Percentiles rank a stretch among this genome's conserved stretches.
These are phyloP conservation scores for Globisporangium echinulatum DNA, from an alignment of 352 stramenopile species.

Conservation along the genomic window DNA sequence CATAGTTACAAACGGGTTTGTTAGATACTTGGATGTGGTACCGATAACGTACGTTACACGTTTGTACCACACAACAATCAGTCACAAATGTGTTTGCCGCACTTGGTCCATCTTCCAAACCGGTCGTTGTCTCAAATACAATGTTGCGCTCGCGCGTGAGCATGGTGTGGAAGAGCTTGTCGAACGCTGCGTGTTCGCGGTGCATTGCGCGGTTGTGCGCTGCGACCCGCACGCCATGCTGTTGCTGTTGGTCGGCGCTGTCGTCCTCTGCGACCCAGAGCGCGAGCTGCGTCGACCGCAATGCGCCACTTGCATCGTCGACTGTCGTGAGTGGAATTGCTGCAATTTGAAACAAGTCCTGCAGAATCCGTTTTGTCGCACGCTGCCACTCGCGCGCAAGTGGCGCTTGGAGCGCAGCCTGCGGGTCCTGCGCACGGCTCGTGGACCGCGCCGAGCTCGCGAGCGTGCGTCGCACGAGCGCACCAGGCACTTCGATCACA, in stretches of 20 bases:
- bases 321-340: constrained; percentile 33
- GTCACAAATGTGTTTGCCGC: constrained; percentile 10
- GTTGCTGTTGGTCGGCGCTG: constrained; percentile 14
- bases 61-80: too few species aligned
- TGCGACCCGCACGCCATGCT: constrained; percentile 28
- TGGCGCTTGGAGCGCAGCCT: constrained; percentile 30
- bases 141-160: constrained; percentile 72
- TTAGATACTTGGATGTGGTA: too few species aligned
- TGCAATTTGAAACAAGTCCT: constrained; percentile 54
- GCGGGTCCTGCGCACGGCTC: constrained; percentile 15
- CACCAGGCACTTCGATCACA: constrained; percentile 39
- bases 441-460: constrained; percentile 23
- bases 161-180: constrained; percentile 53
- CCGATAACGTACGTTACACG: too few species aligned
- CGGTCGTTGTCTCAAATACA: constrained; percentile 61
- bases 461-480: constrained; percentile 52
- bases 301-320: constrained; percentile 11
- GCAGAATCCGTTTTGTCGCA: constrained; percentile 47
- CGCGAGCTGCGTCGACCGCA: constrained; percentile 28
- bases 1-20: not conserved
- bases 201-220: constrained; percentile 38
- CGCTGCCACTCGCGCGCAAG: constrained; percentile 67
- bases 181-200: constrained; percentile 42
- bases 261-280: constrained; percentile 48
- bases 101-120: constrained; percentile 64